Percentiles rank a stretch among this genome's conserved stretches.
These are phyloP conservation scores for Drosera spatulata DNA, from an alignment of 179 eudicot genomes.

Conservation along the genomic window DNA sequence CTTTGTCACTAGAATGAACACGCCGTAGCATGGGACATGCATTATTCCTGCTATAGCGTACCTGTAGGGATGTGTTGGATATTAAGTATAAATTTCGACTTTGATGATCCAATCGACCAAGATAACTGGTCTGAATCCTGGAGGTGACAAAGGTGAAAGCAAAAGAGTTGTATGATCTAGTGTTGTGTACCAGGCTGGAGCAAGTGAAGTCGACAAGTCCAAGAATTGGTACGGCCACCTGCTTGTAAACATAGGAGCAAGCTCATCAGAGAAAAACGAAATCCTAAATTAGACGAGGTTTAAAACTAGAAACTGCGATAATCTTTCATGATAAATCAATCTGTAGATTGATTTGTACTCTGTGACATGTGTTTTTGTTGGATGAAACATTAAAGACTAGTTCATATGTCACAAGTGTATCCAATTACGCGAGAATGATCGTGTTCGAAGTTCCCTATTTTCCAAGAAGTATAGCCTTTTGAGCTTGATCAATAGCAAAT, in stretches of 20 bases:
- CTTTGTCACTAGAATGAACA: constrained; percentile 62
- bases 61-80: constrained; percentile 23
- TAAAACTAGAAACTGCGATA: neutral
- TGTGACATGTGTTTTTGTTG: neutral
- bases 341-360: neutral
- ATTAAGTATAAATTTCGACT: neutral
- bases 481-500: neutral
- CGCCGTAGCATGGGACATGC: constrained; percentile 81
- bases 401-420: too few species aligned
- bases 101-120: neutral
- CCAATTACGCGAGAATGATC: too few species aligned
- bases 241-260: constrained; percentile 7
- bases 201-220: constrained; percentile 63
- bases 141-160: neutral
- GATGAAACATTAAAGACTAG: neutral
- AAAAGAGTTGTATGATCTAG: neutral
- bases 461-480: neutral
- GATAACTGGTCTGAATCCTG: neutral
- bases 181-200: constrained; percentile 70
- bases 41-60: constrained; percentile 69
- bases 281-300: neutral
- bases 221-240: constrained; percentile 99
- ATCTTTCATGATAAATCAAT: neutral
- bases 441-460: neutral
- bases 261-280: constrained; percentile 2